phyloP scores from a whole-genome alignment of 805 yeast genomes.

The Metschnikowia bowlesiae region DNA sequence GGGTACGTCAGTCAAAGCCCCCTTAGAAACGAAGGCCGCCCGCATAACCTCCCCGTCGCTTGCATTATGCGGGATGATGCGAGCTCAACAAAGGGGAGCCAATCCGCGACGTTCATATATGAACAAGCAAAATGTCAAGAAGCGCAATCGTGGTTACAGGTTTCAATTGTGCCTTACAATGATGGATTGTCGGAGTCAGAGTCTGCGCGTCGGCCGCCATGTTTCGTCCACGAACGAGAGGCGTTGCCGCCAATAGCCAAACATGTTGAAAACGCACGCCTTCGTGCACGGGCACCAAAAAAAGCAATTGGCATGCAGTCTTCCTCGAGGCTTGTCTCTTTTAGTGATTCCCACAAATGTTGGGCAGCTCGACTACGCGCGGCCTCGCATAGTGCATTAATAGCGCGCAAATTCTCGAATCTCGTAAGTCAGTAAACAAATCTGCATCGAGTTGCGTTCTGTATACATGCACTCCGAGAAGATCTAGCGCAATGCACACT shows the following conservation, averaged over 20 bases:
- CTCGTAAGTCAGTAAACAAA: not conserved
- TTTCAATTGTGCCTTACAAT: too few relatives aligned
- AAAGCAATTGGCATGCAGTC: not conserved
- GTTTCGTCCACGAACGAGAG: too few relatives aligned
- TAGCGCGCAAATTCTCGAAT: not conserved
- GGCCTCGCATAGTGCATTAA: not conserved
- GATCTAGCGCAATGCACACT: not conserved
- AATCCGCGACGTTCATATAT: not conserved
- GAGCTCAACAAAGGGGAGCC: not conserved
- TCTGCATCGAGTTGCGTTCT: not conserved
- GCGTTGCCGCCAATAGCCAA: not conserved
- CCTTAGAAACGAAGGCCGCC: not conserved
- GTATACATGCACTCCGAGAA: not conserved
- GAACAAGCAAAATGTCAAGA: not conserved
- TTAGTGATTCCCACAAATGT: not conserved
- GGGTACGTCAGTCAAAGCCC: not conserved
- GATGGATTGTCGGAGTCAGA: too few relatives aligned
- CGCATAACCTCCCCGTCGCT: not conserved
- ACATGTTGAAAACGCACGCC: not conserved
- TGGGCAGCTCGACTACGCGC: not conserved
- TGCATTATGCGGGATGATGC: not conserved
- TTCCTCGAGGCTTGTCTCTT: not conserved
- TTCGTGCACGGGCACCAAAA: not conserved
- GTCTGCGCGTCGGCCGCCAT: too few relatives aligned
- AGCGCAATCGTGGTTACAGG: too few relatives aligned